phyloP scores from a whole-genome alignment of 495 filamentous ascomycete species.

The Hyaloscypha variabilis region DNA sequence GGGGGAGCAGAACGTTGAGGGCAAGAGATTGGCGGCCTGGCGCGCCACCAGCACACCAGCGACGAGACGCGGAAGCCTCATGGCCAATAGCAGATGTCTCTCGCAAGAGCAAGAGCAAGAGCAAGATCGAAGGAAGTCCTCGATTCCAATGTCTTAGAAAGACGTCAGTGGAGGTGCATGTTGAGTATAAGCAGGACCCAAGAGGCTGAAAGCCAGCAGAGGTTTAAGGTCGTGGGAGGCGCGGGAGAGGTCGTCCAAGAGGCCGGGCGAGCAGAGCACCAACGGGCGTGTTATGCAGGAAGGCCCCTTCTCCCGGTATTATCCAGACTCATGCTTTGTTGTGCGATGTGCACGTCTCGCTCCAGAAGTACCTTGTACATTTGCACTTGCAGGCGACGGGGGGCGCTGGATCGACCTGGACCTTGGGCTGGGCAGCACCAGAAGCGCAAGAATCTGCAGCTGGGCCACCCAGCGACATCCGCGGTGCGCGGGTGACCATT shows the following conservation, averaged over 20 bases:
- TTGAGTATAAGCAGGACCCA: conserved; percentile 2
- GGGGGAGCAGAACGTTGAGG: conserved; percentile 14
- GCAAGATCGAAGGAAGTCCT: background rate
- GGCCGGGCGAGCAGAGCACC: background rate
- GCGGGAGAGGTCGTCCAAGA: background rate
- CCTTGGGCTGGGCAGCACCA: background rate
- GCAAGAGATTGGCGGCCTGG: conserved; percentile 10
- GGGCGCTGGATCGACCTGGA: background rate
- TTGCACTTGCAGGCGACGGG: background rate
- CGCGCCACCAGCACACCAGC: conserved; percentile 10
- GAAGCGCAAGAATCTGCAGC: background rate
- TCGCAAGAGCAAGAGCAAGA: too few species aligned
- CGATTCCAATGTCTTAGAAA: conserved; percentile 23
- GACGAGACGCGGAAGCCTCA: background rate
- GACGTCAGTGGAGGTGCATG: conserved; percentile 18
- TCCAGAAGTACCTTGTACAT: background rate
- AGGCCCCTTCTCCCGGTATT: conserved; percentile 1
- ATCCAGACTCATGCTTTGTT: conserved; percentile 8
- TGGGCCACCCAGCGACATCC: background rate
- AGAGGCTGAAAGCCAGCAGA: conserved; percentile 8
- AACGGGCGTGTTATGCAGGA: conserved; percentile 8
- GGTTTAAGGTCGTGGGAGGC: background rate
- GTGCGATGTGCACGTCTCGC: too few species aligned
- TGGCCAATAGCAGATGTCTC: too few species aligned
- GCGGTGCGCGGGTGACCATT: background rate